Percentiles rank a stretch among this genome's conserved stretches.
These are phyloP conservation scores for Termitomyces titanicus DNA, from an alignment of 768 basidiomycete genomes.

Conservation along the genomic window DNA sequence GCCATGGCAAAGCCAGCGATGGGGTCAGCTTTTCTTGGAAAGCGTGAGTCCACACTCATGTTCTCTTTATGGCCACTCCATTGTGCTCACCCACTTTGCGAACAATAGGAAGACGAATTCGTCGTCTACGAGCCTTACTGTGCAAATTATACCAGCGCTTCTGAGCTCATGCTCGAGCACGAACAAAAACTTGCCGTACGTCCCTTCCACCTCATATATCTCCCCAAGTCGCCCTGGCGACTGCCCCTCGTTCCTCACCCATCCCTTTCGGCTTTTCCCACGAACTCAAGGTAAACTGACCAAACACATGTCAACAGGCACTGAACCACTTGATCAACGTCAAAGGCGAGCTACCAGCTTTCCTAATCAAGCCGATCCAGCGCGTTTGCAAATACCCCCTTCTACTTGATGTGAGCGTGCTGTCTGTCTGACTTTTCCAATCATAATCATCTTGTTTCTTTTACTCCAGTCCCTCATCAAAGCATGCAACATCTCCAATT, in stretches of 20 bases:
- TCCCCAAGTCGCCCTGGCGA: constrained; percentile 6
- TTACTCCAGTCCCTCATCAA: constrained; percentile 66
- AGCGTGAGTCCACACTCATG: constrained; percentile 55
- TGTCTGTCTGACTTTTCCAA: constrained; percentile 14
- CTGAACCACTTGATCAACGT: constrained; percentile 84
- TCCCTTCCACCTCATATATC: constrained; percentile 16
- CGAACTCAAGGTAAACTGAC: constrained; percentile 30
- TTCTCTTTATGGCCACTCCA: constrained; percentile 38
- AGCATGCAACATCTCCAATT: constrained; percentile 57
- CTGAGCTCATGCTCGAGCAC: constrained; percentile 80
- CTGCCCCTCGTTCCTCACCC: constrained; percentile 8
- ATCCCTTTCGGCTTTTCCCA: constrained; percentile 18
- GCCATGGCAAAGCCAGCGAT: constrained; percentile 81
- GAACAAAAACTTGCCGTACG: constrained; percentile 84
- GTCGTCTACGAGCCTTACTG: constrained; percentile 97
- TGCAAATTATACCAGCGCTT: constrained; percentile 87
- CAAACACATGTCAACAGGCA: constrained; percentile 51
- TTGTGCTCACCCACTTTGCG: constrained; percentile 35
- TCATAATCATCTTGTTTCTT: constrained; percentile 3
- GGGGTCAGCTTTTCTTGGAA: constrained; percentile 83
- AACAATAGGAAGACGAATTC: constrained; percentile 92
- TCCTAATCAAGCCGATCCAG: constrained; percentile 98
- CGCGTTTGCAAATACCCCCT: constrained; percentile 98
- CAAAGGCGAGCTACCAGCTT: constrained; percentile 90
- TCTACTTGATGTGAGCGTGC: constrained; percentile 73